These are phyloP conservation scores for Gossypium longicalyx DNA, from an alignment of 345 rosid species.

Conservation along the genomic window DNA sequence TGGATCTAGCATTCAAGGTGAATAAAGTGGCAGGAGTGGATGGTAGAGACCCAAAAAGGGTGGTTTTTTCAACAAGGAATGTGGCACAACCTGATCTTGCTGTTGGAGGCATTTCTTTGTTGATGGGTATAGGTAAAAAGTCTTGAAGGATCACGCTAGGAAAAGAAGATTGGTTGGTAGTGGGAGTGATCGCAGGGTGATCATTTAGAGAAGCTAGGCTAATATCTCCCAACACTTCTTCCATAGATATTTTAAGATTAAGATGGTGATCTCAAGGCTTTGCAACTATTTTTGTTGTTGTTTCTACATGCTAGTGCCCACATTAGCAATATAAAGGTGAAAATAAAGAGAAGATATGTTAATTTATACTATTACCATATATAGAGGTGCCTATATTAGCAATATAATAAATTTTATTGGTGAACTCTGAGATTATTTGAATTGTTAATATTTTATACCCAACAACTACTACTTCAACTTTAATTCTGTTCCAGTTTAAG, in stretches of 20 bases:
- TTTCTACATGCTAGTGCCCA: constrained; percentile 11
- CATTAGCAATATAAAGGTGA: not conserved
- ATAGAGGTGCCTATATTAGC: too few species aligned
- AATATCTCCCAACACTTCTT: constrained; percentile 48
- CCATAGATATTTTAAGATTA: constrained; percentile 27
- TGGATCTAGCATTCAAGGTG: constrained; percentile 28
- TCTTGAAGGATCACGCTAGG: constrained; percentile 30
- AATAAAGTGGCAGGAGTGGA: constrained; percentile 15
- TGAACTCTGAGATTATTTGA: too few species aligned
- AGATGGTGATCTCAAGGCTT: not conserved
- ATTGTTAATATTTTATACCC: too few species aligned
- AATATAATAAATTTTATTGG: too few species aligned
- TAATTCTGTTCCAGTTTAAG: too few species aligned
- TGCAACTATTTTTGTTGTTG: not conserved
- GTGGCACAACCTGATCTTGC: not conserved
- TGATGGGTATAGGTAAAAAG: constrained; percentile 20
- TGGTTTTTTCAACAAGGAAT: not conserved
- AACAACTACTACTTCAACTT: too few species aligned
- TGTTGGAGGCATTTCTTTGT: constrained; percentile 12
- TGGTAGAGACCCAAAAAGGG: not conserved
- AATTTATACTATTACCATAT: too few species aligned
- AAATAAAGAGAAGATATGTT: too few species aligned
- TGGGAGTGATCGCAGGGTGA: not conserved
- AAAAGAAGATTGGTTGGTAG: not conserved
- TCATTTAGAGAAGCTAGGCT: constrained; percentile 23